phyloP scores from a whole-genome alignment of 345 rosid species.

The Durio zibethinus region DNA sequence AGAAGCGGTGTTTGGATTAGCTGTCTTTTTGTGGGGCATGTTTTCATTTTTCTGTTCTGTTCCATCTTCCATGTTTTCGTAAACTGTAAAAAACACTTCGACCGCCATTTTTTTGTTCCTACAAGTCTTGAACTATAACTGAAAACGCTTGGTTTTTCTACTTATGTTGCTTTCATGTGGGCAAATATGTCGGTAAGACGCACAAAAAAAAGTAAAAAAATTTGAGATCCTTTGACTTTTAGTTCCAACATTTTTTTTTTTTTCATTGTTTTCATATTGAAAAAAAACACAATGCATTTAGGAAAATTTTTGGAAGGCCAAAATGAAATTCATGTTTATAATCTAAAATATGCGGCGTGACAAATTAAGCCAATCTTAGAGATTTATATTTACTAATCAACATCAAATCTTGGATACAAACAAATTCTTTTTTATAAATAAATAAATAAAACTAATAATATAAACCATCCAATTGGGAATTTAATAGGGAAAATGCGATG shows the following conservation, averaged over 20 bases:
- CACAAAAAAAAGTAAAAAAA: background rate
- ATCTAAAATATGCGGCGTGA: too few relatives aligned
- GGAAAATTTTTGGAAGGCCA: too few relatives aligned
- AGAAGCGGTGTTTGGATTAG: background rate
- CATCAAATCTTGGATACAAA: too few relatives aligned
- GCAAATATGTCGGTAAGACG: background rate
- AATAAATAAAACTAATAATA: background rate
- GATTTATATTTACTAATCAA: too few relatives aligned
- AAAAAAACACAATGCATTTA: too few relatives aligned
- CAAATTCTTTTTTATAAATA: too few relatives aligned
- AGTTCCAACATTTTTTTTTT: too few relatives aligned
- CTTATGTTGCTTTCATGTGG: background rate
- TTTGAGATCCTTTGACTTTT: background rate
- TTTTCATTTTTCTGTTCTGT: background rate
- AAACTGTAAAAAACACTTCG: background rate
- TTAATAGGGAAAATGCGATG: background rate
- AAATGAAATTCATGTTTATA: too few relatives aligned
- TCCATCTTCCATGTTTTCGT: background rate
- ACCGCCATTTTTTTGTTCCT: background rate
- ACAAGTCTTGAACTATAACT: background rate
- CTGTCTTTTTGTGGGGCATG: conserved; percentile 8
- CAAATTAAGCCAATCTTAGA: too few relatives aligned
- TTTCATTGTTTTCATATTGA: too few relatives aligned
- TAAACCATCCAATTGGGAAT: background rate
- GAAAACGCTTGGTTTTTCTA: background rate